Percentiles rank a stretch among this genome's conserved stretches.
phyloP scores from a whole-genome alignment of 1,284 basidiomycete genomes.

The Melampsora abietis-canadensis region DNA sequence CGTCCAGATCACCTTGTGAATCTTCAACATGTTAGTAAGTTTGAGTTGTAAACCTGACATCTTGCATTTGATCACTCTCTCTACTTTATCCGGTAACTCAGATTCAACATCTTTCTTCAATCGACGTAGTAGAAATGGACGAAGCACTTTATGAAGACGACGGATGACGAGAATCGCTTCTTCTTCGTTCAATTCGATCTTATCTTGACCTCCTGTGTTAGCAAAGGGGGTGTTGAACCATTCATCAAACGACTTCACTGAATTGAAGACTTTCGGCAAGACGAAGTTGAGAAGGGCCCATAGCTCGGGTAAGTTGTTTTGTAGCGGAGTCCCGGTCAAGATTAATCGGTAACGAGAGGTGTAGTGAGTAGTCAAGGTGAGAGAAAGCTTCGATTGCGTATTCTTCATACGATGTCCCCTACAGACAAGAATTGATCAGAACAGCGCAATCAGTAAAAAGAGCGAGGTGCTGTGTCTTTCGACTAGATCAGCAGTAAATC shows the following conservation, averaged over 20 bases:
- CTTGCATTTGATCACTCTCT: conserved; percentile 97
- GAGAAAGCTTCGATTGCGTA: conserved; percentile 87
- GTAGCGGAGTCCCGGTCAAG: conserved; percentile 90
- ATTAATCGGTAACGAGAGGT: conserved; percentile 90
- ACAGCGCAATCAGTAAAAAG: not conserved
- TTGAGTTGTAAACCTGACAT: conserved; percentile 94
- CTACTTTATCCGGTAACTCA: conserved; percentile 96
- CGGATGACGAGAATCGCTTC: conserved; percentile 96
- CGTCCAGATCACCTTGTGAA: conserved; percentile 63
- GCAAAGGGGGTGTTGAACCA: conserved; percentile 99
- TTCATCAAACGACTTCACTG: conserved; percentile 98
- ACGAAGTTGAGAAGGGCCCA: conserved; percentile 99
- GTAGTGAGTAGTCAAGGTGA: conserved; percentile 90
- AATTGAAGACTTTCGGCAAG: conserved; percentile 97
- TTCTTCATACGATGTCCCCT: conserved; percentile 98
- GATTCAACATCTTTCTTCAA: conserved; percentile 98
- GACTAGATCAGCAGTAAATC: conserved; percentile 37
- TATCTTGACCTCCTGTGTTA: conserved; percentile 90
- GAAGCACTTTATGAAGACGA: conserved; percentile 94
- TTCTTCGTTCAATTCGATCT: conserved; percentile 99
- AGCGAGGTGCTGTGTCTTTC: conserved; percentile 49
- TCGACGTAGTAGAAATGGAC: conserved; percentile 91
- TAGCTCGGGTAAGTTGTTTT: conserved; percentile 94
- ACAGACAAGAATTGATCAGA: conserved; percentile 44
- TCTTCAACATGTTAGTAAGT: conserved; percentile 96